Evolutionary conservation across 2,329 filamentous ascomycete genomes (phyloP), one percentile per base, ranked within the genome.

Genomic region (Epicoccum nigrum): DNA sequence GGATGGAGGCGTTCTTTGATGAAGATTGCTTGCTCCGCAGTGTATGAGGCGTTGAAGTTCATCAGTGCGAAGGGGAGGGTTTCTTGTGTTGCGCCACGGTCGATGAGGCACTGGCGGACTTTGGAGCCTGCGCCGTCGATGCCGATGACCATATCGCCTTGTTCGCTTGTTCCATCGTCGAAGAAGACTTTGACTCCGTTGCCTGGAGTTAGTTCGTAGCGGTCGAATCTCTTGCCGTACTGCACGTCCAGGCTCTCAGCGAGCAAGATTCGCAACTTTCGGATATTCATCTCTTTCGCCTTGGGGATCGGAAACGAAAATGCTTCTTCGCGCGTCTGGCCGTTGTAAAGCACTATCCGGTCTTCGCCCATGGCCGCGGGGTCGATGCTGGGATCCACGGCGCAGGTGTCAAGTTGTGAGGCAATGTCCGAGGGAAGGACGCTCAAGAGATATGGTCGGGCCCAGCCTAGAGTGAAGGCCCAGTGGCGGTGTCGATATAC

Each of bases 401-500:
- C 66, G 33, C 62, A 67, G 9, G 58, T 51, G 32, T 67, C 65
- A 6, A 74, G 51, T 28, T 67, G 41, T 2, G 56, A 51, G 25
- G 58, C 57, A 2, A 67, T 41, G 7, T 66, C 62, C n/a, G 63
- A 55, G 3, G 69, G 64, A 7, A 73, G 63, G 8, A 72, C 56
- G 16, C 63, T 57, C 11, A 68, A 63, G 15, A 73, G 62, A 16
- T 62, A 64, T 2, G 66, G 65, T 27, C 68, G 58, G 25, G 59
- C 68, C 68, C 71, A 72, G n/a, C 70, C 68, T 0, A 73, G 49
- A 3, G 68, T 70, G 58, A 74, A 74, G 12, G 71, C 72, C 71
- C 72, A 74, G 43, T 74, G 70, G 1, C 65, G 64, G 19, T 65
- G 59, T 19, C 63, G 53, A 40, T 56, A 61, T n/a, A 65, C 60